Evolutionary conservation across 2,329 filamentous ascomycete species (phyloP), one percentile per base, ranked within the genome.

Genomic region (Pyricularia grisea): DNA sequence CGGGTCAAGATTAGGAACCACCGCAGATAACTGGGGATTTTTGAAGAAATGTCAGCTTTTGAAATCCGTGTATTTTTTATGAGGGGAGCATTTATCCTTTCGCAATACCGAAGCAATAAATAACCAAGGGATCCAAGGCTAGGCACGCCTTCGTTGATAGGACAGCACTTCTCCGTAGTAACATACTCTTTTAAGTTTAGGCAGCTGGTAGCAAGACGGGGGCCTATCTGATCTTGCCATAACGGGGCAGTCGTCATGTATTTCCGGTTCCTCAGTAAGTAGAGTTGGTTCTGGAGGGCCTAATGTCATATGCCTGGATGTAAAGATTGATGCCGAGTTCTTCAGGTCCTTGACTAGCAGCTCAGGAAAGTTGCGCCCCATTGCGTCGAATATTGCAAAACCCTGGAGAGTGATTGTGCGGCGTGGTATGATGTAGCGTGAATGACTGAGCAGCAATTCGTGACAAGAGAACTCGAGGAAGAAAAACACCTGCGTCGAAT

Each of bases 271-370:
- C 23, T 42, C 33, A 12, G 60, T 27, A 33, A 61, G 33, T 11
- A 68, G 14, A 20, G 60, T 36, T 25, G 67, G 28, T 36, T 33
- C 63, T 14, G 85, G 85, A 10, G 78, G 73, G 10, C 85, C 85
- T 27, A 84, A 81, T 6, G 85, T 85, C 80, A 87, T 82, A 69
- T 81, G 82, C 73, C 78, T 84, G 17, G 83, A 79, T 30, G 77
- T 76, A 69, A 87, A 87, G 30, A 85, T 74, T 11, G 78, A 76
- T 67, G 78, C 78, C 23, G 83, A 86, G 27, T 79, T 73, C 73
- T 86, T 82, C 65, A 88, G 77, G 71, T 88, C 85, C 70, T 79
- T 80, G 7, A 81, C 85, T n/a, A 88, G 77, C 58, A 87, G 73
- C 75, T 88, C 86, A 2, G 86, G 83, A 23, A 88, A 77, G 75